phyloP scores from a whole-genome alignment of 2,329 filamentous ascomycete species.

The Cercospora berteroae region DNA sequence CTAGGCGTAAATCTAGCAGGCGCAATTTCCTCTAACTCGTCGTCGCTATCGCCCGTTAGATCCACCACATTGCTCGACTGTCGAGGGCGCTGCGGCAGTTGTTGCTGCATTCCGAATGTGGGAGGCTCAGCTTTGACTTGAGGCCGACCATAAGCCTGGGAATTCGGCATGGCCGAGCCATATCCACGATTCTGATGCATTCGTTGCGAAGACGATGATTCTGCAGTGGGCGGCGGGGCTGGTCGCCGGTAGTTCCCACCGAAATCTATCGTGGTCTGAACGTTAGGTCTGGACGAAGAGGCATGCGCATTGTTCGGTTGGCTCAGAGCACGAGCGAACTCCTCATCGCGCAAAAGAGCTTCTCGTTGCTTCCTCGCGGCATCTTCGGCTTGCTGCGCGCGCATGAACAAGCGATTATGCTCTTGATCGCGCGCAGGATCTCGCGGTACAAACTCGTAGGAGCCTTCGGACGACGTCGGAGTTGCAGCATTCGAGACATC shows the following conservation, averaged over 20 bases:
- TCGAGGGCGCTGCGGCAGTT: slow-evolving; percentile 19
- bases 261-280: slow-evolving; percentile 35
- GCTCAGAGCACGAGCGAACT: slow-evolving; percentile 31
- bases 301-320: slow-evolving; percentile 21
- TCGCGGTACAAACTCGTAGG: slow-evolving; percentile 25
- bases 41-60: slow-evolving; percentile 36
- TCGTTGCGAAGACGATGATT: slow-evolving; percentile 15
- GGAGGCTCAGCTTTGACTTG: slow-evolving; percentile 17
- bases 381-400: slow-evolving; percentile 18
- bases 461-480: slow-evolving; percentile 29
- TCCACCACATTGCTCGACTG: slow-evolving; percentile 30
- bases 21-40: slow-evolving; percentile 31
- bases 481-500: slow-evolving; percentile 30
- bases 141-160: neutral
- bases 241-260: slow-evolving; percentile 30
- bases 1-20: slow-evolving; percentile 29
- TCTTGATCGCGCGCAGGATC: slow-evolving; percentile 10
- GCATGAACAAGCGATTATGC: slow-evolving; percentile 11
- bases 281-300: slow-evolving; percentile 27
- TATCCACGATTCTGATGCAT: neutral
- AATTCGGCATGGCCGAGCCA: neutral
- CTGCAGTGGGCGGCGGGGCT: slow-evolving; percentile 20
- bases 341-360: slow-evolving; percentile 27
- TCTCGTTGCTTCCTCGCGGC: slow-evolving; percentile 19
- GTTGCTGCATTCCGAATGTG: slow-evolving; percentile 9